A percentile compares a stretch with the other conserved stretches of the same genome.
Conservation (phyloP, 2,329 filamentous ascomycete genomes). For the Diaporthe citriasiana region DNA sequence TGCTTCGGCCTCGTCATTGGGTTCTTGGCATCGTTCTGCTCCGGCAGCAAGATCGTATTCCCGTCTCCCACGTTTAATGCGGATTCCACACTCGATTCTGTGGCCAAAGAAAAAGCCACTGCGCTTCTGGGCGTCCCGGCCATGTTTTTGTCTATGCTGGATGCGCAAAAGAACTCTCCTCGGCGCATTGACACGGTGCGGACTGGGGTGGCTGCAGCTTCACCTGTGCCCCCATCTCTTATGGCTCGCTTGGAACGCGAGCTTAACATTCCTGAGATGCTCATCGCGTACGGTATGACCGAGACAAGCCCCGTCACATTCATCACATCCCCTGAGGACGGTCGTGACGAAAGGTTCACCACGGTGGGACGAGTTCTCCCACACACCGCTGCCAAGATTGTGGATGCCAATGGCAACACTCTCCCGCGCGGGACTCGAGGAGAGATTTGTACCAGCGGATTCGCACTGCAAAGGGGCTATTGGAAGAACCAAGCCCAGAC, state of each 20-base stretch:
- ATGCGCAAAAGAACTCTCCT: neutral
- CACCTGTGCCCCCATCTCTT: neutral
- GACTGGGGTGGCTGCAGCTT: neutral
- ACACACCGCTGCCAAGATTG: neutral
- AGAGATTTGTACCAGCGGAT: constrained; percentile 76
- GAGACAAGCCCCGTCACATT: neutral
- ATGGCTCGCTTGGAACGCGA: neutral
- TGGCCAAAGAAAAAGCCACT: neutral
- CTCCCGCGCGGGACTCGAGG: constrained; percentile 69
- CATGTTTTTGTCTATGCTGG: neutral
- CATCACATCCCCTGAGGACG: neutral
- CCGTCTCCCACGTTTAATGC: neutral
- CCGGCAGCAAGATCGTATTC: neutral
- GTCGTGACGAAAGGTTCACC: neutral
- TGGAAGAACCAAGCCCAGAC: constrained; percentile 65
- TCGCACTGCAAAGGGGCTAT: constrained; percentile 71
- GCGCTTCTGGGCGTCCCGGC: neutral
- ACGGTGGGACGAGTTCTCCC: neutral
- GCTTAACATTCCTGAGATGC: neutral
- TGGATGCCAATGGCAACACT: constrained; percentile 56
- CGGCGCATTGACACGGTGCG: neutral
- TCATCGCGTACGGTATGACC: neutral
- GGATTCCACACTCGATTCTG: neutral
- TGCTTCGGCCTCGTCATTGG: constrained; percentile 80
- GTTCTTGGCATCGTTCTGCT: constrained; percentile 70